Conservation (phyloP, 768 basidiomycete species). For the Collybia mongolica region DNA sequence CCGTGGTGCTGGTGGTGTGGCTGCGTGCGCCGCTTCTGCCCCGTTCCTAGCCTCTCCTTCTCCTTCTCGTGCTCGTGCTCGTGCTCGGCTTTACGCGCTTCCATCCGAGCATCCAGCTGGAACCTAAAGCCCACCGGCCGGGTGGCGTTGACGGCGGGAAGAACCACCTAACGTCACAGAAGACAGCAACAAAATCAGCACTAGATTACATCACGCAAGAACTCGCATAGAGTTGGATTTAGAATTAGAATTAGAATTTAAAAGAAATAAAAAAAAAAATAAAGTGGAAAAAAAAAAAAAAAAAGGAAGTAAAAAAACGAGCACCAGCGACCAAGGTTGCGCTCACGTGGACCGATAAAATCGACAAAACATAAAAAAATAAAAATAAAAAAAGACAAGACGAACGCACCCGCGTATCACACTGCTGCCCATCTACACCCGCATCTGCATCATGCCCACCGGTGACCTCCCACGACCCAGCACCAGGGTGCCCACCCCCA, state of each 20-base stretch:
- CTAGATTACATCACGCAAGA: no score
- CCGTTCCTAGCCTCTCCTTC: no score
- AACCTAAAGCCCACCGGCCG: conserved; percentile 54
- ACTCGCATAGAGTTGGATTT: no score
- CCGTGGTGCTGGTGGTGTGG: conserved; percentile 10
- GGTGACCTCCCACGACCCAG: no score
- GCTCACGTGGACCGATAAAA: conserved; percentile 8
- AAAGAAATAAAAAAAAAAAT: not conserved
- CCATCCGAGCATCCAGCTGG: conserved; percentile 45
- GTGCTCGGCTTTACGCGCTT: conserved; percentile 40
- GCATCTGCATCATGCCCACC: not conserved
- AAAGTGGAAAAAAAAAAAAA: conserved; percentile 2
- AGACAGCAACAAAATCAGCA: no score
- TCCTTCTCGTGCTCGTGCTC: conserved; percentile 23
- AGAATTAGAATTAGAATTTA: no score
- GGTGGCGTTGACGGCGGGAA: conserved; percentile 32
- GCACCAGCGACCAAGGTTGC: not conserved
- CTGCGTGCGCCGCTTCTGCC: no score
- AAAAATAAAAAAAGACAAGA: conserved; percentile 1
- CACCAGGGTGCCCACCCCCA: no score
- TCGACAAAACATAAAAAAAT: not conserved
- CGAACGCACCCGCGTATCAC: conserved; percentile 13
- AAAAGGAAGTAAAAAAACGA: conserved; percentile 1
- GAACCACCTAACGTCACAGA: conserved; percentile 7
- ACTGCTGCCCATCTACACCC: not conserved